phyloP scores from a whole-genome alignment of 306 rosid genomes.

The Lathyrus oleraceus region DNA sequence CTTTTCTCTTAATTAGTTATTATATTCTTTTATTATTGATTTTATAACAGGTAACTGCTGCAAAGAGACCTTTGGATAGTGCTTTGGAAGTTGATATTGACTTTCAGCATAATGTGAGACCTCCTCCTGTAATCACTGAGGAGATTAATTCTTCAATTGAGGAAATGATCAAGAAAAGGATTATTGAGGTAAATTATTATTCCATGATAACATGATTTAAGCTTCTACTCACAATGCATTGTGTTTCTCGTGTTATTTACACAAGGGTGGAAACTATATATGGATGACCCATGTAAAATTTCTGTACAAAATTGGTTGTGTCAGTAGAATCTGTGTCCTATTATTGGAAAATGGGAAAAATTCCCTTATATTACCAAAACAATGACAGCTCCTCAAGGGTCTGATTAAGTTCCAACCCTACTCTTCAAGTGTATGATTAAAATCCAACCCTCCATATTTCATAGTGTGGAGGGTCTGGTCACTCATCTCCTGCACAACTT shows the following conservation, averaged over 20 bases:
- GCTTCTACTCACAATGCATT: conserved; percentile 15
- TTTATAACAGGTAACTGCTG: conserved; percentile 74
- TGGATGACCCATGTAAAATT: conserved; percentile 17
- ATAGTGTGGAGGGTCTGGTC: background rate
- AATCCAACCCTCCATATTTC: background rate
- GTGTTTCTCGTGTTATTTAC: background rate
- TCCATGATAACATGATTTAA: conserved; percentile 27
- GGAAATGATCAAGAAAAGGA: conserved; percentile 78
- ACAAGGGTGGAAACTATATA: conserved; percentile 6
- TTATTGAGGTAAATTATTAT: conserved; percentile 60
- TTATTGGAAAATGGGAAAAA: background rate
- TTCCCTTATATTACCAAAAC: background rate
- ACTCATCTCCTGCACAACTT: background rate
- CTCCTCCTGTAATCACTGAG: conserved; percentile 87
- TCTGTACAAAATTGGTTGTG: conserved; percentile 10
- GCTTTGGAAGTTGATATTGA: conserved; percentile 88
- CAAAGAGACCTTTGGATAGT: conserved; percentile 81
- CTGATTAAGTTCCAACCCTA: background rate
- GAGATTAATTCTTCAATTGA: conserved; percentile 80
- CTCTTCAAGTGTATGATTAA: background rate
- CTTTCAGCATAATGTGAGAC: conserved; percentile 87
- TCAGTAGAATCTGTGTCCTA: background rate
- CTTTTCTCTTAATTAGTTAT: conserved; percentile 20
- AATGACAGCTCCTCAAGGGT: background rate
- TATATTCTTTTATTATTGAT: conserved; percentile 8